Percentiles rank a stretch among this genome's conserved stretches.
Evolutionary conservation across 768 basidiomycete genomes (phyloP).

Genomic region (Lepiota venenata): DNA sequence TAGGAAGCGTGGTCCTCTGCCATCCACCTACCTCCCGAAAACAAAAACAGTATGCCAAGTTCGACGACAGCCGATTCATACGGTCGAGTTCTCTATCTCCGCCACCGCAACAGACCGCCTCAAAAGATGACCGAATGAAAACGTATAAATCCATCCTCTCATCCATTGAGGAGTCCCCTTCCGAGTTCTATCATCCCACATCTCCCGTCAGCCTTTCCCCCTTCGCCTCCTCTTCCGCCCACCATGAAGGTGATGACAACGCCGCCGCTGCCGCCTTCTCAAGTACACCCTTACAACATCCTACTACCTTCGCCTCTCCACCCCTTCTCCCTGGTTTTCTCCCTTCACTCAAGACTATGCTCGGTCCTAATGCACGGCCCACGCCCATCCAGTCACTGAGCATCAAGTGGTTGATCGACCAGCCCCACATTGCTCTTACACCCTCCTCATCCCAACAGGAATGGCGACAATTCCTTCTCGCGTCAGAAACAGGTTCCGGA

Average conservation of each 20-base stretch:
- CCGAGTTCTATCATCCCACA: conserved; percentile 15
- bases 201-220: conserved; percentile 13
- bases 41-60: not conserved
- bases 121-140: not conserved
- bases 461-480: conserved; percentile 62
- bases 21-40: not conserved
- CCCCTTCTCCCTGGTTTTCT: conserved; percentile 66
- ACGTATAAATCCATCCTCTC: not conserved
- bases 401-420: conserved; percentile 57
- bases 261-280: not conserved
- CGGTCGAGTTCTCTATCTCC: not conserved
- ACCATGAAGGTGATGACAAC: not conserved
- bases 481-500: conserved; percentile 88
- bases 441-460: conserved; percentile 15
- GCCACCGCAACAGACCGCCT: not conserved
- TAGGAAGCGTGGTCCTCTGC: not conserved
- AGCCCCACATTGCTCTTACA: conserved; percentile 12
- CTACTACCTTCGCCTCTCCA: conserved; percentile 59
- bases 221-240: conserved; percentile 1
- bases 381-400: conserved; percentile 81
- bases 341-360: conserved; percentile 48
- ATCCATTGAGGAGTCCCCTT: not conserved
- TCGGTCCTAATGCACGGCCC: conserved; percentile 56
- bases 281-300: conserved; percentile 15
- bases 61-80: not conserved